Conservation (phyloP, 2,329 filamentous ascomycete genomes). For the Trichoderma sp. region DNA sequence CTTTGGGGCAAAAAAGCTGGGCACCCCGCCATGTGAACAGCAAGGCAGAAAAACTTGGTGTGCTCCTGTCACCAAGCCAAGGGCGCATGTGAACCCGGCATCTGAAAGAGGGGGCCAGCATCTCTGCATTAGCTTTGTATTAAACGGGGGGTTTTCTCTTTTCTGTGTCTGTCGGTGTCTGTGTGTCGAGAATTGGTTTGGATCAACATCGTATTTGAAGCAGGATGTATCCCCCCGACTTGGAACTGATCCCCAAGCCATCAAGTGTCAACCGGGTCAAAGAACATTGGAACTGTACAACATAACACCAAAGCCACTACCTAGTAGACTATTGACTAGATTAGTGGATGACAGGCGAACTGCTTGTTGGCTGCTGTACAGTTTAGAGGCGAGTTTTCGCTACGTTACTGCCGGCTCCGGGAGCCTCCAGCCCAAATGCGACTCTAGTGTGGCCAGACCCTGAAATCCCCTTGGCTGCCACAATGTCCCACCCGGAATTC, state of each 20-base stretch:
- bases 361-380: background rate
- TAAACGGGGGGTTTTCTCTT: background rate
- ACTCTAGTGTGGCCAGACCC: slow-evolving; percentile 4
- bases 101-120: background rate
- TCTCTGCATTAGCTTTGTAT: background rate
- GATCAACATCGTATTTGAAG: background rate
- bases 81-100: background rate
- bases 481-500: slow-evolving; percentile 16
- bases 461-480: background rate
- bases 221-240: background rate
- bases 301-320: background rate
- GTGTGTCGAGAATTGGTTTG: background rate
- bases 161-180: background rate
- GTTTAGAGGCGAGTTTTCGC: background rate
- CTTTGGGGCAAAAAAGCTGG: background rate
- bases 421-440: slow-evolving; percentile 11
- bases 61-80: background rate
- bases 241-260: background rate
- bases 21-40: background rate
- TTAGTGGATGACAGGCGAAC: background rate
- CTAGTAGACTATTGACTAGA: background rate
- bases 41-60: background rate
- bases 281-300: background rate
- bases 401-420: background rate
- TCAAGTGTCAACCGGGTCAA: background rate